Conservation (phyloP, 805 yeast species). For the Saturnispora kantuleensis region DNA sequence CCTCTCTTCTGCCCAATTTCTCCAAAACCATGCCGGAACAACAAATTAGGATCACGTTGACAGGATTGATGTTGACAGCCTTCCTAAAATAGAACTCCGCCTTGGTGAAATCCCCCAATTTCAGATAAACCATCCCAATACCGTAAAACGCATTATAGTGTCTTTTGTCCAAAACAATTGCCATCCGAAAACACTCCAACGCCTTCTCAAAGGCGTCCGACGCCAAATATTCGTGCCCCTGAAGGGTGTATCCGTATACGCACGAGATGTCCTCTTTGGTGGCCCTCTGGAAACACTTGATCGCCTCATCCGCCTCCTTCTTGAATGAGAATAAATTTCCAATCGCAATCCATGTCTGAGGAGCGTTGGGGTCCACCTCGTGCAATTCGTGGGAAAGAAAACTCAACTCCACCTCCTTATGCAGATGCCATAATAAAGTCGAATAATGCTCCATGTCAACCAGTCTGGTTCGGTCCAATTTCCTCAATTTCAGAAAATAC, state of each 20-base stretch:
- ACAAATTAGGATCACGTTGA: slow-evolving; percentile 78
- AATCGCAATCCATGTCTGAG: slow-evolving; percentile 85
- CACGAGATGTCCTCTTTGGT: slow-evolving; percentile 48
- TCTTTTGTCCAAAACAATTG: slow-evolving; percentile 64
- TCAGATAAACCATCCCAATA: slow-evolving; percentile 85
- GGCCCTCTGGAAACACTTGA: slow-evolving; percentile 77
- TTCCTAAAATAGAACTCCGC: slow-evolving; percentile 83
- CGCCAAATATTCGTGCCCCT: slow-evolving; percentile 85
- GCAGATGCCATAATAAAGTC: slow-evolving; percentile 87
- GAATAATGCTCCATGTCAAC: slow-evolving; percentile 89
- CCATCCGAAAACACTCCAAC: slow-evolving; percentile 67
- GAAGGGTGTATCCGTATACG: slow-evolving; percentile 84
- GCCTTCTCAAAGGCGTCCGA: slow-evolving; percentile 90
- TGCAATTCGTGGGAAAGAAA: slow-evolving; percentile 72
- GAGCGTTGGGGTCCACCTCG: slow-evolving; percentile 48
- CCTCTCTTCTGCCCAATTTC: slow-evolving; percentile 52
- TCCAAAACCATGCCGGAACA: slow-evolving; percentile 93
- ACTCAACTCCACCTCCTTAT: slow-evolving; percentile 69
- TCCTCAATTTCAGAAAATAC: slow-evolving; percentile 53
- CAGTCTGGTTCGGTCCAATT: slow-evolving; percentile 64
- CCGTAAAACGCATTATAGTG: slow-evolving; percentile 96
- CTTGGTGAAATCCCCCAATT: slow-evolving; percentile 70
- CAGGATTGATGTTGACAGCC: slow-evolving; percentile 84
- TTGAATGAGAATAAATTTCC: slow-evolving; percentile 83
- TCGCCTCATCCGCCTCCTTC: slow-evolving; percentile 82